Conservation (phyloP, 2,329 filamentous ascomycete species). For the Leptoxyphium fumago region DNA sequence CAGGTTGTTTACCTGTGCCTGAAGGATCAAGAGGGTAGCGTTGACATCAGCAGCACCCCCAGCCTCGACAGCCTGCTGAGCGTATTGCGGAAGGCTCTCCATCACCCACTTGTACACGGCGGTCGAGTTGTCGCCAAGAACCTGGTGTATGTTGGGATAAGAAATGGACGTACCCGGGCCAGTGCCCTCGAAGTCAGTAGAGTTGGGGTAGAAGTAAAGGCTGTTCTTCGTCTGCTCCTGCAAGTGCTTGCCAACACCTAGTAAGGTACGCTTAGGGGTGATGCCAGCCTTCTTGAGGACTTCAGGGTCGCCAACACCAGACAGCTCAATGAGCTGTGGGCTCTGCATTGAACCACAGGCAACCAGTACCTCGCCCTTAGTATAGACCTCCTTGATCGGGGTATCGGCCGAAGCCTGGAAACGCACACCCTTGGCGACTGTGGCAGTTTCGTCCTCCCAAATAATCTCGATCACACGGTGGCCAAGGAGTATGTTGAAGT, state of each 20-base stretch:
- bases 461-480: slow-evolving; percentile 12
- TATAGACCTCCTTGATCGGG: slow-evolving; percentile 1
- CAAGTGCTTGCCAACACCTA: background rate
- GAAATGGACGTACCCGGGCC: slow-evolving; percentile 24
- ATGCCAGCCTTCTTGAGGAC: slow-evolving; percentile 18
- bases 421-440: slow-evolving; percentile 9
- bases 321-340: slow-evolving; percentile 19
- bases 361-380: slow-evolving; percentile 13
- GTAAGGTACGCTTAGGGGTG: background rate
- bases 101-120: slow-evolving; percentile 12
- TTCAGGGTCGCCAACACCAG: slow-evolving; percentile 36
- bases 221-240: slow-evolving; percentile 4
- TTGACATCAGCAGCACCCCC: slow-evolving; percentile 8
- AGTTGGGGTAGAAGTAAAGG: slow-evolving; percentile 3
- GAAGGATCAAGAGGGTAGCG: slow-evolving; percentile 9
- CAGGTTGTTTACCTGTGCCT: slow-evolving; percentile 13
- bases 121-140: slow-evolving; percentile 19
- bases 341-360: slow-evolving; percentile 16
- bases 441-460: slow-evolving; percentile 4
- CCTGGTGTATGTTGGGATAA: slow-evolving; percentile 23
- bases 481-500: slow-evolving; percentile 13
- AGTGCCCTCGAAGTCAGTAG: slow-evolving; percentile 18
- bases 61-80: slow-evolving; percentile 6
- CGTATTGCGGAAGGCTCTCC: slow-evolving; percentile 17
- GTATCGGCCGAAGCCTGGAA: slow-evolving; percentile 8